phyloP scores from a whole-genome alignment of 2,329 filamentous ascomycete species.

The Hypocreales sp. region DNA sequence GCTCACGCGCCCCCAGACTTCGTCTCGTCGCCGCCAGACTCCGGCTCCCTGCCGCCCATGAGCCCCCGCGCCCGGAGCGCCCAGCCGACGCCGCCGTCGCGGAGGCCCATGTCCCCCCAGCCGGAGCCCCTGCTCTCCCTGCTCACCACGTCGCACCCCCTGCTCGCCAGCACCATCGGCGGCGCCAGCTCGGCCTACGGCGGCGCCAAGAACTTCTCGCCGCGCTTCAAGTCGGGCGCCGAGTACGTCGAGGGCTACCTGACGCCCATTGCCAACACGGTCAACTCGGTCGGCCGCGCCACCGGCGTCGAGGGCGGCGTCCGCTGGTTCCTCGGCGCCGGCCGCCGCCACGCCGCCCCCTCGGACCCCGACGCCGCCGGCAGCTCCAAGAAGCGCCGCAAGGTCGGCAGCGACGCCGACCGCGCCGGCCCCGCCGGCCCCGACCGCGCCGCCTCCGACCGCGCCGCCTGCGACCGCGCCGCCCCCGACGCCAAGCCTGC shows the following conservation, averaged over 20 bases:
- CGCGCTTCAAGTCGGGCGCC: slow-evolving; percentile 74
- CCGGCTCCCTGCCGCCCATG: slow-evolving; percentile 23
- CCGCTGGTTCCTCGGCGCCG: slow-evolving; percentile 61
- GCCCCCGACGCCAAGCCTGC: slow-evolving; percentile 6
- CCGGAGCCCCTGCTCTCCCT: slow-evolving; percentile 74
- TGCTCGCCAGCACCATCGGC: slow-evolving; percentile 73
- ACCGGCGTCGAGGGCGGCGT: slow-evolving; percentile 82
- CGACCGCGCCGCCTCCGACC: slow-evolving; percentile 14
- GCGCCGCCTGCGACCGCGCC: slow-evolving; percentile 9
- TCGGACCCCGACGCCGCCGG: slow-evolving; percentile 29
- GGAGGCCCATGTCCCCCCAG: slow-evolving; percentile 25
- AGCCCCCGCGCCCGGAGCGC: slow-evolving; percentile 11
- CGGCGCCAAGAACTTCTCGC: slow-evolving; percentile 78
- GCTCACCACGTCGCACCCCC: slow-evolving; percentile 74
- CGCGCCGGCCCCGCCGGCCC: slow-evolving; percentile 6
- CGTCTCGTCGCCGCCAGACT: slow-evolving; percentile 44
- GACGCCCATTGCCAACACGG: slow-evolving; percentile 72
- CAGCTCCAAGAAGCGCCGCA: slow-evolving; percentile 42
- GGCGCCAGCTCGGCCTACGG: slow-evolving; percentile 75
- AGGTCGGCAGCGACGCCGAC: slow-evolving; percentile 28
- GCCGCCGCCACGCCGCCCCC: slow-evolving; percentile 31
- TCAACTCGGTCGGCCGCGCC: slow-evolving; percentile 66
- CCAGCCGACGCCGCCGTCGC: slow-evolving; percentile 2
- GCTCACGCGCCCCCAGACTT: slow-evolving; percentile 37
- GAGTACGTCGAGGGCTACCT: slow-evolving; percentile 85